These are phyloP conservation scores for Scedosporium apiospermum DNA, from an alignment of 2,329 filamentous ascomycete species.

Conservation along the genomic window DNA sequence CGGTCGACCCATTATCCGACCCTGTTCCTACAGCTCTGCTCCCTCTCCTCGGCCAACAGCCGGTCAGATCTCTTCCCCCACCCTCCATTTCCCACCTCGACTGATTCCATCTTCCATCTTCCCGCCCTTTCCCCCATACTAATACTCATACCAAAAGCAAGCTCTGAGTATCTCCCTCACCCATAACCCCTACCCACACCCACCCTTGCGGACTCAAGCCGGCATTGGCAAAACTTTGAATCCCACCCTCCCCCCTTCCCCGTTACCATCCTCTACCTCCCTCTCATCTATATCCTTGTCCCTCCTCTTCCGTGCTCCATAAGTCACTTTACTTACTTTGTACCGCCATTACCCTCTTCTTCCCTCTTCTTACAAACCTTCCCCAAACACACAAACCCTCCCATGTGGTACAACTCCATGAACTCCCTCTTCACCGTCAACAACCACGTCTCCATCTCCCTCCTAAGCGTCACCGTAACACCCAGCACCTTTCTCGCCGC, in stretches of 20 bases:
- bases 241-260: too few species aligned
- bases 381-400: constrained; percentile 6
- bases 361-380: neutral
- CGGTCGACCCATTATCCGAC: neutral
- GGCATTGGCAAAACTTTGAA: too few species aligned
- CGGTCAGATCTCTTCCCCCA: neutral
- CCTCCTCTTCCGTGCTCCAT: neutral
- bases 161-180: neutral
- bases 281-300: too few species aligned
- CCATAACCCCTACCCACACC: neutral
- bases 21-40: neutral
- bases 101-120: neutral
- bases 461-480: constrained; percentile 49
- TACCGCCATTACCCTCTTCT: neutral
- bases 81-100: neutral
- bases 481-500: constrained; percentile 48
- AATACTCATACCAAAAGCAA: neutral
- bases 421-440: constrained; percentile 50
- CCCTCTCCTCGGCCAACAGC: neutral
- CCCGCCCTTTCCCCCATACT: neutral
- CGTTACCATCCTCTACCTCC: too few species aligned
- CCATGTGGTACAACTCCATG: constrained; percentile 29
- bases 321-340: neutral
- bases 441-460: constrained; percentile 51
- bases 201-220: neutral